phyloP scores from a whole-genome alignment of 2,329 filamentous ascomycete species.

The Colletotrichum sp. region DNA sequence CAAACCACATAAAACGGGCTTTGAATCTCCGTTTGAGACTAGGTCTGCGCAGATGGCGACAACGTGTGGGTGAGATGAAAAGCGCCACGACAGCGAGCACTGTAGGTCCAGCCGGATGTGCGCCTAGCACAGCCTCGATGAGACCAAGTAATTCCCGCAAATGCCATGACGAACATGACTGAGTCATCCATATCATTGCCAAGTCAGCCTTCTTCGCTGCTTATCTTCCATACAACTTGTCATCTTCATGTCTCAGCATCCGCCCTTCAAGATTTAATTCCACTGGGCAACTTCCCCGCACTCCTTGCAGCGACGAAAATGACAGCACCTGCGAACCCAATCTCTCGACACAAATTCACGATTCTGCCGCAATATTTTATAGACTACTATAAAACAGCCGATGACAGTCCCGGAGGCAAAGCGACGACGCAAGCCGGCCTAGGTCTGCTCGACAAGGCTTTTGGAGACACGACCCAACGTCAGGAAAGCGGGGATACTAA shows the following conservation, averaged over 20 bases:
- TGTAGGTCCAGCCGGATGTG: not conserved
- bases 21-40: not conserved
- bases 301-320: not conserved
- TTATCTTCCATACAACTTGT: not conserved
- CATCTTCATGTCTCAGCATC: not conserved
- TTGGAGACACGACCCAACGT: conserved; percentile 29
- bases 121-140: not conserved
- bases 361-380: not conserved
- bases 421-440: conserved; percentile 53
- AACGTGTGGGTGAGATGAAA: not conserved
- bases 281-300: not conserved
- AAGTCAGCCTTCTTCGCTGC: not conserved
- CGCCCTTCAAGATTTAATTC: not conserved
- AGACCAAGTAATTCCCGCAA: not conserved
- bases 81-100: not conserved
- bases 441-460: conserved; percentile 56
- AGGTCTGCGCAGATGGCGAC: not conserved
- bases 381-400: conserved; percentile 26
- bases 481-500: conserved; percentile 32
- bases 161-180: not conserved
- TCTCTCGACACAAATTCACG: conserved; percentile 4
- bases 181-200: not conserved
- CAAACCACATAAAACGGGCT: not conserved
- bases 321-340: not conserved
- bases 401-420: conserved; percentile 26